A percentile compares a stretch with the other conserved stretches of the same genome.
These are phyloP conservation scores for Pelargonium cotyledonis DNA, from an alignment of 441 rosid species.

Conservation along the genomic window DNA sequence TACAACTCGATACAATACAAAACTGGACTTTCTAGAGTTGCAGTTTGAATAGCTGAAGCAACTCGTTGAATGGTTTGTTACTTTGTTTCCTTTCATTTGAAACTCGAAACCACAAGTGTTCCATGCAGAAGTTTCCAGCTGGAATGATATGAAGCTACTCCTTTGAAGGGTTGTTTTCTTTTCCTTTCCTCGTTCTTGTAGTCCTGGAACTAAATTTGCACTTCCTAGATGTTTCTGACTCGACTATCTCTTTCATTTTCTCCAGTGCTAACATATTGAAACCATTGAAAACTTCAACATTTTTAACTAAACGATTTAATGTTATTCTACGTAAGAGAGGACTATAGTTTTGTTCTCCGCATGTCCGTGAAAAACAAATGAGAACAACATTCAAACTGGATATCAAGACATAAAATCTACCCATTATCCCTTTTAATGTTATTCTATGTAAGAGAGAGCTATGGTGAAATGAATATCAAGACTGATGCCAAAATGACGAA, in stretches of 20 bases:
- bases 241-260: slow-evolving; percentile 61
- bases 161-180: slow-evolving; percentile 12
- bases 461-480: too few relatives aligned
- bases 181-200: slow-evolving; percentile 30
- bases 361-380: too few relatives aligned
- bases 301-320: not conserved
- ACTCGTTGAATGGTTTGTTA: too few relatives aligned
- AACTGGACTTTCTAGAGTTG: not conserved
- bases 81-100: too few relatives aligned
- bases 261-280: slow-evolving; percentile 49
- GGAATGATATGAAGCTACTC: not conserved
- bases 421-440: too few relatives aligned
- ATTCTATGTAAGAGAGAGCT: too few relatives aligned
- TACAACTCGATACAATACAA: not conserved
- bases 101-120: not conserved
- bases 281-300: slow-evolving; percentile 11
- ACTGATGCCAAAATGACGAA: too few relatives aligned
- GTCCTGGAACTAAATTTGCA: slow-evolving; percentile 40
- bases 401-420: too few relatives aligned
- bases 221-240: slow-evolving; percentile 57
- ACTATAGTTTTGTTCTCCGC: not conserved
- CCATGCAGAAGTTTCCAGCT: not conserved
- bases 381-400: too few relatives aligned
- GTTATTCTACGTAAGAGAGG: slow-evolving; percentile 2
- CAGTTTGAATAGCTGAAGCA: not conserved